Evolutionary conservation across 1,139 yeast species (phyloP).

Genomic region (Yamadazyma pseudoaaseri): DNA sequence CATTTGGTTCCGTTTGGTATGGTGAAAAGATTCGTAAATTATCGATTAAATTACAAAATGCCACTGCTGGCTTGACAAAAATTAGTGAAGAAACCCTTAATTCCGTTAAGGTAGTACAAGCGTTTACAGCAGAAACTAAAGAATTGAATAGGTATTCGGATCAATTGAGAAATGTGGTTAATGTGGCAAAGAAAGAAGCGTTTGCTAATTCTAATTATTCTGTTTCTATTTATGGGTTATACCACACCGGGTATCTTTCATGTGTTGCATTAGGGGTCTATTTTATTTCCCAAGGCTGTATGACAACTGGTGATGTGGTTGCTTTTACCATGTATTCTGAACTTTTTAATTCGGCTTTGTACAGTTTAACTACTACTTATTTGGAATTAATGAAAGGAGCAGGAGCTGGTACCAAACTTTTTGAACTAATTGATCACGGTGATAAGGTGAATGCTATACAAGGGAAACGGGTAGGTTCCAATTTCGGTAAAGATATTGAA

Average conservation of each 20-base stretch:
- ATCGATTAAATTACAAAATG: slow-evolving; percentile 45
- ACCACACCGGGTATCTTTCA: slow-evolving; percentile 46
- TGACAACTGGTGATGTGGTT: slow-evolving; percentile 48
- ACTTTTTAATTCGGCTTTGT: slow-evolving; percentile 47
- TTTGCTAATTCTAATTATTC: slow-evolving; percentile 48
- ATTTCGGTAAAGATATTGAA: slow-evolving; percentile 53
- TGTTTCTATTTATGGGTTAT: slow-evolving; percentile 45
- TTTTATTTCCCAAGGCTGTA: slow-evolving; percentile 41
- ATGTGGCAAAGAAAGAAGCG: slow-evolving; percentile 46
- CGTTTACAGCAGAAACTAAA: slow-evolving; percentile 46
- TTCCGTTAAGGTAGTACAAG: slow-evolving; percentile 44
- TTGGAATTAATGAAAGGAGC: slow-evolving; percentile 58
- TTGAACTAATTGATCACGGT: slow-evolving; percentile 43
- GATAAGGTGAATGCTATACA: slow-evolving; percentile 45
- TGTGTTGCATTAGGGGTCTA: slow-evolving; percentile 48
- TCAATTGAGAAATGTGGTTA: slow-evolving; percentile 41
- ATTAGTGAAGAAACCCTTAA: slow-evolving; percentile 48
- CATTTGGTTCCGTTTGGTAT: slow-evolving; percentile 50
- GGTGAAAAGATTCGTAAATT: slow-evolving; percentile 46
- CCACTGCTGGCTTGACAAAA: slow-evolving; percentile 47
- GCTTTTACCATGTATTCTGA: slow-evolving; percentile 52
- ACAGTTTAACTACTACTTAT: slow-evolving; percentile 51
- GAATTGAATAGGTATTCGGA: slow-evolving; percentile 41
- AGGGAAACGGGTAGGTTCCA: slow-evolving; percentile 40
- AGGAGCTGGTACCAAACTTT: slow-evolving; percentile 52